Percentiles rank a stretch among this genome's conserved stretches.
Evolutionary conservation across 805 yeast genomes (phyloP).

Genomic region (Kazachstania kunashirensis): DNA sequence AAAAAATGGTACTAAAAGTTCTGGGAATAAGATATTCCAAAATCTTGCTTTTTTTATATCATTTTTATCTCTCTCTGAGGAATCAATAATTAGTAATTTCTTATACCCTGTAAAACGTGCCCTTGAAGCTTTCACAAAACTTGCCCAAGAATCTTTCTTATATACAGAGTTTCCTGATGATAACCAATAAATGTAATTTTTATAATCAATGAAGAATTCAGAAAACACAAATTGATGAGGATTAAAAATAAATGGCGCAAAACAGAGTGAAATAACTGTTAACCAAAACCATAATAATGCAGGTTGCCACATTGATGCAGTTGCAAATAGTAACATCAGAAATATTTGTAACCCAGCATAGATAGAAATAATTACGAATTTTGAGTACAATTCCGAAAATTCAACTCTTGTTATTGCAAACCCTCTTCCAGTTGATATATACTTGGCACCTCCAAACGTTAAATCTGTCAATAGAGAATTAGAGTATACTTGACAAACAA

Average conservation of each 20-base stretch:
- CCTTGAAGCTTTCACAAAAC: slow-evolving; percentile 63
- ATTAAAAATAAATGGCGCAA: slow-evolving; percentile 67
- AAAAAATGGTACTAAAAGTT: slow-evolving; percentile 61
- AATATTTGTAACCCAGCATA: slow-evolving; percentile 67
- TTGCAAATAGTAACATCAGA: slow-evolving; percentile 63
- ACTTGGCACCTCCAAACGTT: slow-evolving; percentile 84
- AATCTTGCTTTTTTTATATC: slow-evolving; percentile 71
- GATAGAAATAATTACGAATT: slow-evolving; percentile 67
- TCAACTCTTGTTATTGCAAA: slow-evolving; percentile 78
- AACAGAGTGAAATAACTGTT: slow-evolving; percentile 52
- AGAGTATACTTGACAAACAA: slow-evolving; percentile 89
- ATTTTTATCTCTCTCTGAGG: slow-evolving; percentile 52
- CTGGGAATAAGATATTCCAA: slow-evolving; percentile 69
- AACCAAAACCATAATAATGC: slow-evolving; percentile 68
- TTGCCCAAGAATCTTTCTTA: slow-evolving; percentile 72
- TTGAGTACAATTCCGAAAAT: slow-evolving; percentile 61
- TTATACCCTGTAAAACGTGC: slow-evolving; percentile 90
- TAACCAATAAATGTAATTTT: slow-evolving; percentile 61
- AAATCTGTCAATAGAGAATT: slow-evolving; percentile 65
- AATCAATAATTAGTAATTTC: slow-evolving; percentile 55
- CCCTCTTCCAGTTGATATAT: slow-evolving; percentile 89
- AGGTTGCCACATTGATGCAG: slow-evolving; percentile 73
- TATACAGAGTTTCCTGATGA: slow-evolving; percentile 65
- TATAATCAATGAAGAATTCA: slow-evolving; percentile 64
- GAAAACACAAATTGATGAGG: slow-evolving; percentile 66